Evolutionary conservation across 306 rosid species (phyloP).

Genomic region (Coriaria nepalensis): DNA sequence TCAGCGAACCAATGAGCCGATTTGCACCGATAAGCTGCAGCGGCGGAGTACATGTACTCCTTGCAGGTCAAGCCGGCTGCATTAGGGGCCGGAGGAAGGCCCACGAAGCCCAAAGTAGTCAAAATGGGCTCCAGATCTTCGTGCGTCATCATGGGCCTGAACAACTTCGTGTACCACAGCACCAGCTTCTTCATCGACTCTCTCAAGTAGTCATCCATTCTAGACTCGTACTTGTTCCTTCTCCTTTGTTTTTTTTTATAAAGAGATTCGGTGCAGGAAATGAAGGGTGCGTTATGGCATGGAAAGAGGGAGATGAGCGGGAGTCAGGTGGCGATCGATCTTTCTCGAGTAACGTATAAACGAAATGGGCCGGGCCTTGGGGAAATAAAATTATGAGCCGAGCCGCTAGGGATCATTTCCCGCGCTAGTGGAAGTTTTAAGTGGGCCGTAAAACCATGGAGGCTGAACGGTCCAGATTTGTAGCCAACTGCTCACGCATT

Average conservation of each 20-base stretch:
- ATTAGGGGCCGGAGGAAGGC: conserved; percentile 9
- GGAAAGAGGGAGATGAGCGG: background rate
- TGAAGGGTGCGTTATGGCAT: background rate
- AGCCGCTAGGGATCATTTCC: too few relatives aligned
- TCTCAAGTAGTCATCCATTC: conserved; percentile 27
- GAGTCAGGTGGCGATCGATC: background rate
- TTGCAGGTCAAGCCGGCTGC: conserved; percentile 12
- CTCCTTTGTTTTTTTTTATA: too few relatives aligned
- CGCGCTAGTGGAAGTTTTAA: too few relatives aligned
- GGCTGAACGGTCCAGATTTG: too few relatives aligned
- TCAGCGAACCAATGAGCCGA: background rate
- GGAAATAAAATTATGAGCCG: too few relatives aligned
- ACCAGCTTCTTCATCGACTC: conserved; percentile 25
- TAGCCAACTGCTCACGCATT: too few relatives aligned
- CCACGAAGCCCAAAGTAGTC: conserved; percentile 35
- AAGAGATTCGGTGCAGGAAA: too few relatives aligned
- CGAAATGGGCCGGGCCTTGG: too few relatives aligned
- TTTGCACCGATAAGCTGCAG: conserved; percentile 8
- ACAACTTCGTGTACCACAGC: conserved; percentile 28
- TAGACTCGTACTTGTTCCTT: too few relatives aligned
- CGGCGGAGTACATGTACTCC: conserved; percentile 23
- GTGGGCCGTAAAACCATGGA: too few relatives aligned
- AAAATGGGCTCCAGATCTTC: conserved; percentile 39
- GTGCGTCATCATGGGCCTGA: conserved; percentile 38
- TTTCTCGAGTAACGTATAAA: background rate